phyloP scores from a whole-genome alignment of 2,329 filamentous ascomycete species.

The Fusarium dimerum region DNA sequence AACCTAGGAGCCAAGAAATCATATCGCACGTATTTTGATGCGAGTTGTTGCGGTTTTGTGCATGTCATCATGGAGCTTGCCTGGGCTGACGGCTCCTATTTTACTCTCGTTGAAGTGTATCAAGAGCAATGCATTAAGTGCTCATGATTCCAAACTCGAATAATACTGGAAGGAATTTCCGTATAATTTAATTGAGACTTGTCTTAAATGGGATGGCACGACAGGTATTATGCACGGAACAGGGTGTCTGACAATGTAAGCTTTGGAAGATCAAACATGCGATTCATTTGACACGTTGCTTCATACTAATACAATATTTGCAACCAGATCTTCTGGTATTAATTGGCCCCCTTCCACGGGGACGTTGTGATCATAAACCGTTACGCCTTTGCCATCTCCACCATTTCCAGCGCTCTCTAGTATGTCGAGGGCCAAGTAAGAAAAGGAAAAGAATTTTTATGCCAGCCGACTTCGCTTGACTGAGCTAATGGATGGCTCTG shows the following conservation, averaged over 20 bases:
- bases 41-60: too few relatives aligned
- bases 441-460: conserved; percentile 18
- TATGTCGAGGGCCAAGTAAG: conserved; percentile 9
- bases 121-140: too few relatives aligned
- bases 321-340: conserved; percentile 12
- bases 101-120: too few relatives aligned
- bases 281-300: conserved; percentile 18
- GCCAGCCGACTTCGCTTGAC: conserved; percentile 22
- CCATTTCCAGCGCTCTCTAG: conserved; percentile 4
- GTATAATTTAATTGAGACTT: too few relatives aligned
- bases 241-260: not conserved
- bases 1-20: conserved; percentile 5
- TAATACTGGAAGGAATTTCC: too few relatives aligned
- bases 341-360: conserved; percentile 16
- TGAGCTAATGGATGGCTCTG: conserved; percentile 10
- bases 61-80: too few relatives aligned
- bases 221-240: too few relatives aligned
- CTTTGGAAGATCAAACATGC: conserved; percentile 9
- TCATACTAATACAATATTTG: conserved; percentile 24
- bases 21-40: not conserved
- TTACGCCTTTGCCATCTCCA: conserved; percentile 21
- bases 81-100: too few relatives aligned
- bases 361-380: conserved; percentile 8
- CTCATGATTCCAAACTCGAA: too few relatives aligned
- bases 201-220: too few relatives aligned